Evolutionary conservation across 805 yeast species (phyloP), one percentile per base, ranked within the genome.

Genomic region (Monosporozyma unispora): DNA sequence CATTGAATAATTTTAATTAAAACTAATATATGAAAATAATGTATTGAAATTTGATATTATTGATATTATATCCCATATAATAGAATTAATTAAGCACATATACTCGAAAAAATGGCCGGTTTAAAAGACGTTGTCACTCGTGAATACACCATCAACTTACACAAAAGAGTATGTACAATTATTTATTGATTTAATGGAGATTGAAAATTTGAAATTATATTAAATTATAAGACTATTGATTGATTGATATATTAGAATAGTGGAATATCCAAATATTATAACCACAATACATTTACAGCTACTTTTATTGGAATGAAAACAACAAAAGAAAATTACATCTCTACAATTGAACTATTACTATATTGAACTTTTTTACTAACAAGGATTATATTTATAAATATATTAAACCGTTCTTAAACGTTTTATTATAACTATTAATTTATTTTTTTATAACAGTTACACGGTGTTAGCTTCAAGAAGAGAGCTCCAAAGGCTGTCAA

Each of bases 401-500:
- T 37, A 37, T 37, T 37, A 18, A 8, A 18, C 16, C 21, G 19
- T n/a, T 23, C 5, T 44, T 39, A 21, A 28, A 29, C 25, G 2
- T 33, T 23, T 43, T 23, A n/a, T 16, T 23, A 29, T 42, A 8
- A 42, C n/a, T 6, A 40, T 29, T 39, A n/a, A 39, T 28, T 35
- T 41, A 31, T 35, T 6, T 18, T 35, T 44, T 44, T 38, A 39
- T 47, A 63, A 44, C 69, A 85, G 95, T 86, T 89, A 74, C 96
- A 87, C 79, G 98, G 98, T 81, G 90, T 84, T 67, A 86, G 88
- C 78, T 93, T 91, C 96, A 93, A 93, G 84, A 87, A 86, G 86
- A 89, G 97, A 81, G 99, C 99, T 71, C 99, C 99, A 79, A 87
- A 80, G 74, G 99, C 99, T 70, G 93, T 91, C 79, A 93, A 88